Evolutionary conservation across 257 asterid species (phyloP).

Genomic region (Leptodermis oblonga): DNA sequence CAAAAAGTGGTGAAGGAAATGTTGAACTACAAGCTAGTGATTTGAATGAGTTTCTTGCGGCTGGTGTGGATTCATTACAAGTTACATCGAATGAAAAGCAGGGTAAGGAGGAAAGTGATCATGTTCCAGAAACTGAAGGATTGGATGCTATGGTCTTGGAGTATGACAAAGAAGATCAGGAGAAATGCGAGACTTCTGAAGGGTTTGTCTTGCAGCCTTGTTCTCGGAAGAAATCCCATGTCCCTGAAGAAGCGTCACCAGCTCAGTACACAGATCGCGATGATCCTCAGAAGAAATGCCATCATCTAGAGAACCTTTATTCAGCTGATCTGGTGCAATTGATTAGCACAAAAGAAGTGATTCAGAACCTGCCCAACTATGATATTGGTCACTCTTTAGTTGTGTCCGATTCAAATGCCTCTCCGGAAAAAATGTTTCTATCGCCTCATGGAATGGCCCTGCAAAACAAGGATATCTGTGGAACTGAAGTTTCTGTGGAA

Average conservation of each 20-base stretch:
- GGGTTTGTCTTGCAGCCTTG: neutral
- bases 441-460: neutral
- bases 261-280: neutral
- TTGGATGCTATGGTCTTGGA: neutral
- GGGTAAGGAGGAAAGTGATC: neutral
- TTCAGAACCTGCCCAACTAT: neutral
- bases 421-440: neutral
- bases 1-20: neutral
- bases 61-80: neutral
- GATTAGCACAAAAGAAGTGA: neutral
- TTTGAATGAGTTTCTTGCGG: neutral
- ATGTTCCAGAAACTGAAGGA: neutral
- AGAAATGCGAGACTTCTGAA: neutral
- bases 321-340: neutral
- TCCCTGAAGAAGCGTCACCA: neutral
- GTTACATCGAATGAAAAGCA: neutral
- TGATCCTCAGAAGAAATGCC: neutral
- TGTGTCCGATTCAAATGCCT: neutral
- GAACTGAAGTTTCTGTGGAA: neutral
- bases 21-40: constrained; percentile 3
- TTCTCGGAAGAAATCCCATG: too few species aligned
- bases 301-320: neutral
- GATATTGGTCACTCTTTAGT: neutral
- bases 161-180: neutral
- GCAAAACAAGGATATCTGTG: neutral